Base-by-base conservation (phyloP, 2,329 filamentous ascomycete genomes). In the Talaromyces marneffei region DNA sequence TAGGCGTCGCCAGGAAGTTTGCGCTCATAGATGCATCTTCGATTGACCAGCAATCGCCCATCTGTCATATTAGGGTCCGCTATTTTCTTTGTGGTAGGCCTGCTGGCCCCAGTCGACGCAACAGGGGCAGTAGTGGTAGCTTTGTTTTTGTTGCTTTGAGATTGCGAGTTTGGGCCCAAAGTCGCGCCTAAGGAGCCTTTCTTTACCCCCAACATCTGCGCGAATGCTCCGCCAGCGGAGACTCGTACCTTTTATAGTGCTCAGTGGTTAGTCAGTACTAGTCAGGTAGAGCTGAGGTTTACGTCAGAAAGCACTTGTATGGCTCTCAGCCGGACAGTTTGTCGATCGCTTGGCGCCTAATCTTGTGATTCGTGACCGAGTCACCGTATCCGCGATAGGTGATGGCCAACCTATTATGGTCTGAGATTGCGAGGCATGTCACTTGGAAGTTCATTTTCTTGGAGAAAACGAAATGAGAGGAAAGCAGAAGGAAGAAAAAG, bases 21-120 rank as follows among this genome's bases (percentile, higher is more conserved):
- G 20, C 79, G 76, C 66, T 82, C 80, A 59, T 82, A 82, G 42
- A 82, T 75, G 61, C 79, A 79, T 68, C 74, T 71, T 57, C 73
- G 67, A 65, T 79, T 73, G 55, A 75, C 64, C 40, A 71, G 67
- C 31, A 76, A 66, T 23, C 73, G 72, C 29, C 73, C 70, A 60
- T 77, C 71, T 4, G 73, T 65, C 60, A 73, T 68, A 59, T 78
- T 77, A 14, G 69, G 73, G 63, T 77, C 75, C 9, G 29, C 52
- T 8, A 27, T 42, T 8, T 44, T 56, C 33, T 20, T 57, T 16
- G 20, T 57, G 46, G 25, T 16, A 48, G 46, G 37, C 35, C 40
- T 59, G 37, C 31, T 53, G 20, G 48, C 39, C 40, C 50, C 48
- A 40, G 39, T 55, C 12, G 33, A 29, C 25, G 35, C 33, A 39